phyloP scores from a whole-genome alignment of 2,329 filamentous ascomycete genomes.

The Rhinocladiella mackenziei region DNA sequence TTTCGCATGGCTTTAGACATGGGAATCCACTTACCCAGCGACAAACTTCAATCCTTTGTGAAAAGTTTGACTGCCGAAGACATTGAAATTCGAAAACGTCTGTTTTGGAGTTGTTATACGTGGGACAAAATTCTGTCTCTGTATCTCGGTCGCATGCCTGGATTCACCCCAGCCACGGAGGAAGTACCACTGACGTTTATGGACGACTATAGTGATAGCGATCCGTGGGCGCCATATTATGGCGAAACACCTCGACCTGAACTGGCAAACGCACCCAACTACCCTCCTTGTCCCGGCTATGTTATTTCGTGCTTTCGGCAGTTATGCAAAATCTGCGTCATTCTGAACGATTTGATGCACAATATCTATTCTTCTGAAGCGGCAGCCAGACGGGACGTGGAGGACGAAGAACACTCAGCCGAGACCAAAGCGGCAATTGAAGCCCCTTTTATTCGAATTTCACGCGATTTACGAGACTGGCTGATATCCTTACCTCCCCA shows the following conservation, averaged over 20 bases:
- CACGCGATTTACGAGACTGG: conserved; percentile 45
- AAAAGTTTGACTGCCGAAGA: conserved; percentile 31
- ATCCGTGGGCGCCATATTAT: conserved; percentile 33
- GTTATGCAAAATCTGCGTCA: conserved; percentile 42
- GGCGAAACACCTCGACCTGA: conserved; percentile 27
- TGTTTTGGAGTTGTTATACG: conserved; percentile 35
- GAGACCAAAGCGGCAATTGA: conserved; percentile 21
- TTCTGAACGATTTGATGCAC: conserved; percentile 47
- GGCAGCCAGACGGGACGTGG: conserved; percentile 36
- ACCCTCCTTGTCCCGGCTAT: conserved; percentile 30
- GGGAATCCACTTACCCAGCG: conserved; percentile 31
- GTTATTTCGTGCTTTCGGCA: conserved; percentile 32
- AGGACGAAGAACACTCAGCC: conserved; percentile 19
- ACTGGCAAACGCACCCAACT: conserved; percentile 15
- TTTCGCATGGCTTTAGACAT: conserved; percentile 34
- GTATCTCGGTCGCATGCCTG: conserved; percentile 33
- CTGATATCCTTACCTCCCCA: conserved; percentile 41
- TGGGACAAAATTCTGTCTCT: conserved; percentile 35
- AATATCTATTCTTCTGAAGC: conserved; percentile 44
- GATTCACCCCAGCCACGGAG: conserved; percentile 25
- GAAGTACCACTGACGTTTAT: conserved; percentile 29
- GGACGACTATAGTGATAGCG: conserved; percentile 32
- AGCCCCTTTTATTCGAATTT: conserved; percentile 34
- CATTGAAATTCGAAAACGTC: conserved; percentile 32
- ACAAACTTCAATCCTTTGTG: conserved; percentile 28